Base-by-base conservation (phyloP, 345 rosid species). In the Populus simonii region DNA sequence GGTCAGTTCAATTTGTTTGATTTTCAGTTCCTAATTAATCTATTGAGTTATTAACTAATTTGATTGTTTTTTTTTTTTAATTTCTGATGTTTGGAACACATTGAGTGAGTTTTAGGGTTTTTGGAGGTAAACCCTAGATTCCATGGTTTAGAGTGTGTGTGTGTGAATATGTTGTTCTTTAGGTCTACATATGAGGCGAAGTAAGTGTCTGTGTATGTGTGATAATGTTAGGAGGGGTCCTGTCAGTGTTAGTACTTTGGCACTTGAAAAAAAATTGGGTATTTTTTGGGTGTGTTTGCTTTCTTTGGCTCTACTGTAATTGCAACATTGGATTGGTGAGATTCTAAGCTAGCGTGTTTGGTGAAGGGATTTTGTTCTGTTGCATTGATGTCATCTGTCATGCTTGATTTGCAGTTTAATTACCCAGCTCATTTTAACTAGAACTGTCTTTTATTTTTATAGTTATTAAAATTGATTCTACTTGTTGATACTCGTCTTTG, bases 1-100 rank as follows among this genome's bases (percentile, higher is more conserved):
- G 93, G 93, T 90, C 12, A 38, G 70, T 70, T 18, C 62, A 29
- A 31, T 10, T 45, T 59, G 49, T 59, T 59, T 59, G 65, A 59
- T 59, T 23, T 59, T n/a, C 25, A n/a, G 29, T 59, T 59, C 12
- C 65, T 59, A 23, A 59, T 59, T 59, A 23, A n/a, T 23, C 29
- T 23, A 23, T 23, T 1, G 20, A 53, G 1, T 7, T 51, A 6
- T 55, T 23, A 9, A 6, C 59, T 61, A 8, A 6, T 57, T 74
- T 63, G 11, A 17, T 12, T 35, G 36, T 10, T 13, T 51, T 23
- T 71, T 61, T 27, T 23, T 59, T 23, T 3, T 11, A 59, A 59
- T 9, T 10, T 23, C 13, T 16, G 65, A 59, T 59, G 65, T 10
- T 23, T 59, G 65, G 65, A 59, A 12, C 65, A 12, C 65, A 59